These are phyloP conservation scores for Salix purpurea DNA, from an alignment of 345 rosid species.

Conservation along the genomic window DNA sequence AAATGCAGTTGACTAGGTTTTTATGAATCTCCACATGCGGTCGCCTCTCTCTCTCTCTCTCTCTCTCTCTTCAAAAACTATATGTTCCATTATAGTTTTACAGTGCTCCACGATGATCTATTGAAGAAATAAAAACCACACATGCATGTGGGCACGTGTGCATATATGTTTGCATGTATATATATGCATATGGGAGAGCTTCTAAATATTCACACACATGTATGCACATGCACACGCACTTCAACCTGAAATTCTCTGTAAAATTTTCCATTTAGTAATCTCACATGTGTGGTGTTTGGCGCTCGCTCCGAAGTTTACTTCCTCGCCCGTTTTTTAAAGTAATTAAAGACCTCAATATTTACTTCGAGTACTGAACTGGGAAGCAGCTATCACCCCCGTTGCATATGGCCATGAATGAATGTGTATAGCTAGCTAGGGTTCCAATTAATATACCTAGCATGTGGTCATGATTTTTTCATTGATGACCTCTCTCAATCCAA, in stretches of 20 bases:
- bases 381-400: too few species aligned
- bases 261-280: slow-evolving; percentile 5
- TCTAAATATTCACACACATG: slow-evolving; percentile 74
- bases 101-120: not conserved
- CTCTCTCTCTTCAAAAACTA: slow-evolving; percentile 12
- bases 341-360: not conserved
- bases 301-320: slow-evolving; percentile 20
- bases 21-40: slow-evolving; percentile 57
- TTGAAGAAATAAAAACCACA: slow-evolving; percentile 29
- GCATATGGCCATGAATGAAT: not conserved
- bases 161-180: slow-evolving; percentile 37
- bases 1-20: slow-evolving; percentile 45
- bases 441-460: not conserved
- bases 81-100: too few species aligned
- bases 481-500: not conserved
- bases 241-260: slow-evolving; percentile 41
- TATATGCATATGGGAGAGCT: slow-evolving; percentile 36
- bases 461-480: slow-evolving; percentile 8
- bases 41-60: slow-evolving; percentile 25
- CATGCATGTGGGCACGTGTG: slow-evolving; percentile 81
- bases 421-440: not conserved
- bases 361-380: not conserved
- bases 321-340: not conserved
- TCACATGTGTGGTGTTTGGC: slow-evolving; percentile 10
- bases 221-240: slow-evolving; percentile 81